Conservation (phyloP, 2,329 filamentous ascomycete species). For the Trichoderma oligosporum region DNA sequence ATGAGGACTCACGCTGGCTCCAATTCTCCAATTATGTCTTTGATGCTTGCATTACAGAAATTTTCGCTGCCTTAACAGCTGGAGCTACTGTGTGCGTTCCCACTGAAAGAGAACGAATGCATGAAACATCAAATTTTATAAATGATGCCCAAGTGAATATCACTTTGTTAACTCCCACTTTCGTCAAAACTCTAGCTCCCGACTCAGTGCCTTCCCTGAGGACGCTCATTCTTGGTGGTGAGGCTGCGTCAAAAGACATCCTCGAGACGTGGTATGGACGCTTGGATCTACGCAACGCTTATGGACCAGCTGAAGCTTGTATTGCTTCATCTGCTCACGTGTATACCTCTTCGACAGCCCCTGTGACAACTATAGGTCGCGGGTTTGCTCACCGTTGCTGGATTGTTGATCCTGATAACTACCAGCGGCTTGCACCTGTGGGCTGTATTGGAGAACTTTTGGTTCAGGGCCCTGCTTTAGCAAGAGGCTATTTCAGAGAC, state of each 20-base stretch:
- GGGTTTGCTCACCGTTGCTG: slow-evolving; percentile 21
- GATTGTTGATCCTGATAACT: slow-evolving; percentile 23
- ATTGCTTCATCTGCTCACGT: neutral
- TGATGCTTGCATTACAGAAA: slow-evolving; percentile 13
- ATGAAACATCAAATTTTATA: neutral
- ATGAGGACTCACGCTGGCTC: neutral
- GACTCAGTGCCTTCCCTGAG: slow-evolving; percentile 14
- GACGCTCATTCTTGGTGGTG: slow-evolving; percentile 20
- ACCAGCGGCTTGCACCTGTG: slow-evolving; percentile 22
- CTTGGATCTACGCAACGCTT: slow-evolving; percentile 19
- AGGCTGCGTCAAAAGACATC: slow-evolving; percentile 32
- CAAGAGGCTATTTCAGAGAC: slow-evolving; percentile 25
- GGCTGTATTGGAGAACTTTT: slow-evolving; percentile 27
- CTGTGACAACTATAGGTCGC: slow-evolving; percentile 4
- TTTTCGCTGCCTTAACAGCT: neutral
- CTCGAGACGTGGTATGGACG: slow-evolving; percentile 20
- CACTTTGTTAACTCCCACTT: slow-evolving; percentile 18
- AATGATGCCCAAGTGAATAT: slow-evolving; percentile 14
- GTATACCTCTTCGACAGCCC: neutral
- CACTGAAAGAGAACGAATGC: slow-evolving; percentile 1
- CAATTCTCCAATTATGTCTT: slow-evolving; percentile 21
- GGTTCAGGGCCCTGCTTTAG: slow-evolving; percentile 23
- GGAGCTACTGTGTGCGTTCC: slow-evolving; percentile 11
- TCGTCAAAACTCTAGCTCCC: slow-evolving; percentile 6
- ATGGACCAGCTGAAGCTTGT: slow-evolving; percentile 24